phyloP scores from a whole-genome alignment of 768 basidiomycete genomes.

The Exsudoporus frostii region DNA sequence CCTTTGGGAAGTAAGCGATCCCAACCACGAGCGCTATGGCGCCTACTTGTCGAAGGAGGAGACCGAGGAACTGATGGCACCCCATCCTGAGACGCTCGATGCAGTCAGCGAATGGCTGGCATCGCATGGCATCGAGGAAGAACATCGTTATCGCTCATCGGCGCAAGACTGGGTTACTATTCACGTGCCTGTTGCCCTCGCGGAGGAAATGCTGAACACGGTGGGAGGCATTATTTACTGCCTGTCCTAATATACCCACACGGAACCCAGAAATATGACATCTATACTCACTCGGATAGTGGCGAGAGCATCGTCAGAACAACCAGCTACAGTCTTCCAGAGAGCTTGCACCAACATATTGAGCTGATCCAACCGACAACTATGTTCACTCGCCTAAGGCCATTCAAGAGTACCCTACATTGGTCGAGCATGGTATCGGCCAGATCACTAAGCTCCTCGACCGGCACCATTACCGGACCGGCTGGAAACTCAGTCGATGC shows the following conservation, averaged over 20 bases:
- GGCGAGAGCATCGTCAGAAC: constrained; percentile 61
- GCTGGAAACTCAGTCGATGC: constrained; percentile 42
- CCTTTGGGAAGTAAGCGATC: constrained; percentile 58
- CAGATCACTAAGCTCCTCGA: neutral
- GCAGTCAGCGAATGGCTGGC: constrained; percentile 62
- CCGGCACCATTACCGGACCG: constrained; percentile 23
- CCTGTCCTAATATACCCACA: neutral
- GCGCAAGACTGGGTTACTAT: constrained; percentile 70
- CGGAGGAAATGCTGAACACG: constrained; percentile 70
- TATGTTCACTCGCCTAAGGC: constrained; percentile 51
- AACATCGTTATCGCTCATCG: constrained; percentile 51
- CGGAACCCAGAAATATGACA: constrained; percentile 50
- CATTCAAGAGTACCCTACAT: constrained; percentile 41
- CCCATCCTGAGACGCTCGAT: constrained; percentile 49
- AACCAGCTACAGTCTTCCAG: constrained; percentile 66
- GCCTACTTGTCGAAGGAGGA: constrained; percentile 61
- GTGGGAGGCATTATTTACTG: constrained; percentile 34
- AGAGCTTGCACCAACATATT: constrained; percentile 53
- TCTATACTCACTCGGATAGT: constrained; percentile 53
- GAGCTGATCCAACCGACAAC: constrained; percentile 74
- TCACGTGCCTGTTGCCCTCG: constrained; percentile 52
- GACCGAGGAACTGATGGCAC: constrained; percentile 59
- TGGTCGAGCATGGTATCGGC: constrained; percentile 17
- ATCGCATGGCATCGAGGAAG: constrained; percentile 49
- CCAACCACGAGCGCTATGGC: constrained; percentile 52